Evolutionary conservation across 257 asterid species (phyloP), one percentile per base, ranked within the genome.

Genomic region (Eustoma russellianum): DNA sequence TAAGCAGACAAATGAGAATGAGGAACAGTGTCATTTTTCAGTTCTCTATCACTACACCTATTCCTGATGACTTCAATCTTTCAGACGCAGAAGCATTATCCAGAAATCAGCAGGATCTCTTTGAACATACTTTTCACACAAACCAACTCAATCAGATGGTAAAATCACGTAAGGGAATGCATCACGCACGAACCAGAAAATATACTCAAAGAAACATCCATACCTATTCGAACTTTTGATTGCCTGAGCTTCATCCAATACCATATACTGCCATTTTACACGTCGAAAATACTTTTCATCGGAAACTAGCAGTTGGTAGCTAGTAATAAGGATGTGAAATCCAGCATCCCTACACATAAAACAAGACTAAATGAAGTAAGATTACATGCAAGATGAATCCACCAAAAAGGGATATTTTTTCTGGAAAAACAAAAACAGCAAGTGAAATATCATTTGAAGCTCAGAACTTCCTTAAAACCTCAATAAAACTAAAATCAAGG

Each of bases 231-330:
- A 74, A 66, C 92, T 85, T 81, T 92, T 92, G 55, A 92, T 92
- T 58, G 97, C 97, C 73, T 92, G 99, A 61, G 99, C 99, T 79
- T 92, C 99, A 77, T 92, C 99, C 77, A 92, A 74, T 68, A 92
- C 97, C 97, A 92, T 85, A 74, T 88, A 92, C 72, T 92, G 94
- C 99, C 99, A 92, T 72, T 88, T 92, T 47, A 88, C 93, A 65
- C 97, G 95, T 24, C 97, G 91, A 43, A 92, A 83, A 71, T 72
- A 83, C 70, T 88, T 92, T 74, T 88, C 97, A 56, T 92, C 99
- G 30, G 87, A 67, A 48, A 92, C 97, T 56, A 92, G 81, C 48
- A 92, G 88, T 77, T 88, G 97, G 70, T 92, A 92, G 66, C 97
- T 92, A 57, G 99, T 92, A 65, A 92, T 85, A 61, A 88, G 94